A percentile compares a stretch with the other conserved stretches of the same genome.
These are phyloP conservation scores for Acacia confusa DNA, from an alignment of 306 rosid genomes.

Conservation along the genomic window DNA sequence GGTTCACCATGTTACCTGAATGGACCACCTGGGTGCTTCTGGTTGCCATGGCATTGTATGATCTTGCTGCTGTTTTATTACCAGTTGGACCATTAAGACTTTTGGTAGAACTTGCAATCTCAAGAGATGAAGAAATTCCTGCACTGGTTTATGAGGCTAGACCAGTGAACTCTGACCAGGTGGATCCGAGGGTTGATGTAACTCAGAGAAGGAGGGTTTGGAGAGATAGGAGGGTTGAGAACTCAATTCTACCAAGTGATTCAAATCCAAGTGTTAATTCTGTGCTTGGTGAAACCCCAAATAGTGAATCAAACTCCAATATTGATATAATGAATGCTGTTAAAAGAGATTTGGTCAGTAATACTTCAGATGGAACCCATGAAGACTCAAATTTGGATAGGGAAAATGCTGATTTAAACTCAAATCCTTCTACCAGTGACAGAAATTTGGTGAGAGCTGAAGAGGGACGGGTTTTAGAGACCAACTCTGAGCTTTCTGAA, in stretches of 20 bases:
- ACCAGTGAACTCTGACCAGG: constrained; percentile 55
- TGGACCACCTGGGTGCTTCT: constrained; percentile 94
- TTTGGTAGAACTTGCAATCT: constrained; percentile 87
- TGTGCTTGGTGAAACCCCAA: constrained; percentile 33
- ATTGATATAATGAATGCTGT: constrained; percentile 16
- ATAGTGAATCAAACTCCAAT: constrained; percentile 25
- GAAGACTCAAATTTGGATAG: constrained; percentile 22
- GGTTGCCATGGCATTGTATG: constrained; percentile 90
- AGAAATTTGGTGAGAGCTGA: constrained; percentile 49
- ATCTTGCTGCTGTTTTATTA: constrained; percentile 83
- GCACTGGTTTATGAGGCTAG: constrained; percentile 96
- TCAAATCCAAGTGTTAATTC: constrained; percentile 21
- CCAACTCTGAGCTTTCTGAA: constrained; percentile 41
- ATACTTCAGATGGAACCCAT: constrained; percentile 3
- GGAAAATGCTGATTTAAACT: constrained; percentile 24
- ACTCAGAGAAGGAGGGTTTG: constrained; percentile 71
- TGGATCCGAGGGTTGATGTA: constrained; percentile 30
- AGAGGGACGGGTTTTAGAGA: constrained; percentile 53
- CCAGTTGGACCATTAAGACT: constrained; percentile 86
- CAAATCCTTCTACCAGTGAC: constrained; percentile 29
- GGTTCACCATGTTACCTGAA: constrained; percentile 89
- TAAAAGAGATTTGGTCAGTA: constrained; percentile 23
- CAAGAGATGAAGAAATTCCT: constrained; percentile 91
- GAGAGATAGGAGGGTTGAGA: constrained; percentile 64
- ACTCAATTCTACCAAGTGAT: constrained; percentile 28